Evolutionary conservation across 2,329 filamentous ascomycete species (phyloP).

Genomic region (Hypoxylon sp.): DNA sequence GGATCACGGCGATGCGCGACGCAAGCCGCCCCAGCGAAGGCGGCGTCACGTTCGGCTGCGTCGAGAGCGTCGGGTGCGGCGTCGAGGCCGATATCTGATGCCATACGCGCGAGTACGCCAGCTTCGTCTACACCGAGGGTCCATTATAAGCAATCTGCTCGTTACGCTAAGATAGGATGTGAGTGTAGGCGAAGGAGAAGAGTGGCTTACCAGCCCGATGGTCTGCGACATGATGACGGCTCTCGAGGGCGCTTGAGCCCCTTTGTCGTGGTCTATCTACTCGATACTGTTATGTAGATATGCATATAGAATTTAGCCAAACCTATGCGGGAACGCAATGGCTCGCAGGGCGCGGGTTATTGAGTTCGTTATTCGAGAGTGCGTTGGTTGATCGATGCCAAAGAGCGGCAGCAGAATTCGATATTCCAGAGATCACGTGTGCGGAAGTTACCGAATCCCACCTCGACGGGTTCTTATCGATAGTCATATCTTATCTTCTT

Average conservation of each 20-base stretch:
- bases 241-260: slow-evolving; percentile 40
- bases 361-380: slow-evolving; percentile 22
- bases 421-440: slow-evolving; percentile 30
- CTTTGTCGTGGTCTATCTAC: slow-evolving; percentile 9
- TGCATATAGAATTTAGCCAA: slow-evolving; percentile 1
- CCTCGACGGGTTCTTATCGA: slow-evolving; percentile 23
- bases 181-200: slow-evolving; percentile 4
- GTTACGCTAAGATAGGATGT: not conserved
- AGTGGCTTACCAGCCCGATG: slow-evolving; percentile 74
- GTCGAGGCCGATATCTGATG: slow-evolving; percentile 80
- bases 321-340: slow-evolving; percentile 12
- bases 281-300: not conserved
- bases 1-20: slow-evolving; percentile 81
- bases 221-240: slow-evolving; percentile 75
- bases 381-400: slow-evolving; percentile 1
- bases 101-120: slow-evolving; percentile 97
- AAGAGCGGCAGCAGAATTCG: slow-evolving; percentile 25
- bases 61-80: slow-evolving; percentile 68
- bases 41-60: slow-evolving; percentile 63
- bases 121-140: slow-evolving; percentile 73
- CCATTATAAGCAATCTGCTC: slow-evolving; percentile 3
- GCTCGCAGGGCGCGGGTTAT: slow-evolving; percentile 18
- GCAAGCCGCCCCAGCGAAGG: slow-evolving; percentile 91
- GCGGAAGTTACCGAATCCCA: not conserved
- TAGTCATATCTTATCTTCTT: slow-evolving; percentile 6